Evolutionary conservation across 441 rosid species (phyloP), one percentile per base, ranked within the genome.

Genomic region (Sinapis alba): DNA sequence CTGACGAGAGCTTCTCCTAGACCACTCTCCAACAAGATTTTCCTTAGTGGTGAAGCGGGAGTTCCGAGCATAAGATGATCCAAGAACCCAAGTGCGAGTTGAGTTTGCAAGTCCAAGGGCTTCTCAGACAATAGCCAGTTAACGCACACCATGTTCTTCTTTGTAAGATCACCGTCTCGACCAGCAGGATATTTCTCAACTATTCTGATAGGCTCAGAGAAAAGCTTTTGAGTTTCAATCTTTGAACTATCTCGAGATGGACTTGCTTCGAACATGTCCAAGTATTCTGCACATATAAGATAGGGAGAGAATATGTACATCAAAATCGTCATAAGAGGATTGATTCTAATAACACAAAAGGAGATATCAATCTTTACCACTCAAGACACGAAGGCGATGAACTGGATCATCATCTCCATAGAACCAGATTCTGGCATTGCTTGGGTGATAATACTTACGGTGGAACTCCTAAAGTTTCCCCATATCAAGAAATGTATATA

Each of bases 381-480:
- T 91, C 74, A 92, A 80, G 69, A 95, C 80, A 57, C 85, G 86
- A 19, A 95, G 82, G 58, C 98, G 97, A 50, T 89, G 94, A 80
- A 57, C 71, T 36, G 92, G 87, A 82, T 94, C 93, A 79, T 94
- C 99, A 82, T 94, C 91, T 74, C 99, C 99, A 63, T 90, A 94
- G 83, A 95, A 95, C 99, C 99, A 95, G 73, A 95, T 91, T 81
- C 97, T 87, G 61, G 97, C 90, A 80, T 95, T 95, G 90, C 93
- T 92, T 1, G 98, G 99, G 78, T 92, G 98, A 85, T 94, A 94
- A 81, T 83, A 88, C 82, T 89, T 87, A 38, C 85, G 67, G 74
- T 94, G 99, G 75, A 94, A 94, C 79, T 92, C 98, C 99, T 94
- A 87, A 23, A 73, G 56, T 54, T 80, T 75, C 47, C 28, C 62